phyloP scores from a whole-genome alignment of 2,329 filamentous ascomycete species.

The Tolypocladium inflatum region DNA sequence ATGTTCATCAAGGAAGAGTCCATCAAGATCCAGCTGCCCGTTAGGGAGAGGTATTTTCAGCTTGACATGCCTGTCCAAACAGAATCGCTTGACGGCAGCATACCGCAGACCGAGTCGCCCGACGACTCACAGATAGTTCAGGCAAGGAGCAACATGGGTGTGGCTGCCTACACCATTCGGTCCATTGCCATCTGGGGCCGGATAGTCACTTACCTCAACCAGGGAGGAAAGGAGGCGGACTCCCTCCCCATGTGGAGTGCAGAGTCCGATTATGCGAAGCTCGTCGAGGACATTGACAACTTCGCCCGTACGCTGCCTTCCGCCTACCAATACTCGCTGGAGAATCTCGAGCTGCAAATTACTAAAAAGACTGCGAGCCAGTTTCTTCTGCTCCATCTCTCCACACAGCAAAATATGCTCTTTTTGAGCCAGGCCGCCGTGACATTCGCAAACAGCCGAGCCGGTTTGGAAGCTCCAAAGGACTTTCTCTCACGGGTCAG shows the following conservation, averaged over 20 bases:
- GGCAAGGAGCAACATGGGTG: constrained; percentile 80
- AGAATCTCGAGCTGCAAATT: constrained; percentile 77
- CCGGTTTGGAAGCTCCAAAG: constrained; percentile 62
- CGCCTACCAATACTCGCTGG: constrained; percentile 61
- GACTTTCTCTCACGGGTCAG: constrained; percentile 69
- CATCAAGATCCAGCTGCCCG: constrained; percentile 79
- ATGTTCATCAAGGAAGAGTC: constrained; percentile 86
- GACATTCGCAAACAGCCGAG: constrained; percentile 54
- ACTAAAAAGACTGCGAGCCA: constrained; percentile 83
- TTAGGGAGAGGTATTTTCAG: constrained; percentile 83
- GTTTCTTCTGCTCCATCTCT: constrained; percentile 85
- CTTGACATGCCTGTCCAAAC: constrained; percentile 85
- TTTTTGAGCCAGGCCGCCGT: constrained; percentile 87
- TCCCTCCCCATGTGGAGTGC: constrained; percentile 69
- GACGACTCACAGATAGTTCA: constrained; percentile 57
- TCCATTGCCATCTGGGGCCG: constrained; percentile 82
- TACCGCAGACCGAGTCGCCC: constrained; percentile 51
- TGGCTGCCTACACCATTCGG: constrained; percentile 81
- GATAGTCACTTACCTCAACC: constrained; percentile 81
- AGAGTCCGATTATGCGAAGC: constrained; percentile 63
- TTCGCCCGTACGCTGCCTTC: constrained; percentile 63
- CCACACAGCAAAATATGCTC: constrained; percentile 79
- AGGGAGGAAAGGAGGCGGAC: constrained; percentile 77
- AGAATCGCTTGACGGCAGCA: constrained; percentile 66
- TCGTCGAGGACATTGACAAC: constrained; percentile 62